Percentiles rank a stretch among this genome's conserved stretches.
These are phyloP conservation scores for Termitomyces sp. DNA, from an alignment of 1,284 basidiomycete genomes.

Conservation along the genomic window DNA sequence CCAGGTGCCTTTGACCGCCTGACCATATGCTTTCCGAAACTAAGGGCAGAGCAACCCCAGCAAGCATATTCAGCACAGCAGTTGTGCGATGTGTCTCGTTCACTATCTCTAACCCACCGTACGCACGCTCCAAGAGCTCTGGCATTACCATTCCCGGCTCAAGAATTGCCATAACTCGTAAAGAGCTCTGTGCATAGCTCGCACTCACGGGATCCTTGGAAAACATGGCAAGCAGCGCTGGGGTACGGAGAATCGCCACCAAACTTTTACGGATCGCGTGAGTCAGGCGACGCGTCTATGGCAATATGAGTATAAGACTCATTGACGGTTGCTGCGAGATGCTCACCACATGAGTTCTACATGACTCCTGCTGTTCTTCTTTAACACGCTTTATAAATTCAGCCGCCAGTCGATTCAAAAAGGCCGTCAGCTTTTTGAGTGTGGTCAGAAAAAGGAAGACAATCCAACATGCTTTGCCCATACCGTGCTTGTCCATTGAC, in stretches of 20 bases:
- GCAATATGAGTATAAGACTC: constrained; percentile 3
- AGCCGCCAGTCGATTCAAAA: constrained; percentile 72
- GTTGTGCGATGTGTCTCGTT: constrained; percentile 94
- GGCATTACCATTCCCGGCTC: constrained; percentile 91
- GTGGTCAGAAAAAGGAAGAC: neutral
- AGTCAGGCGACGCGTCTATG: constrained; percentile 72
- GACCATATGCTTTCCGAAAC: constrained; percentile 76
- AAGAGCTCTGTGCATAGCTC: constrained; percentile 63
- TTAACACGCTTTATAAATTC: constrained; percentile 83
- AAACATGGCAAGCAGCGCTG: constrained; percentile 93
- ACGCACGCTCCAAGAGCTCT: constrained; percentile 87
- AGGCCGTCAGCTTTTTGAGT: constrained; percentile 56
- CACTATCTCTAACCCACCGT: constrained; percentile 87
- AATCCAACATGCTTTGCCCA: constrained; percentile 17
- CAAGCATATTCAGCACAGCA: constrained; percentile 85
- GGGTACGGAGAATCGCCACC: constrained; percentile 79
- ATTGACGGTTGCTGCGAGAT: neutral
- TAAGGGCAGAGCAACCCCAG: constrained; percentile 75
- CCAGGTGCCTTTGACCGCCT: constrained; percentile 84
- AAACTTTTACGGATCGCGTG: constrained; percentile 80
- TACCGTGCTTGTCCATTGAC: constrained; percentile 63
- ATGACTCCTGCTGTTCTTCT: constrained; percentile 77
- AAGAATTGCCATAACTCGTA: constrained; percentile 73
- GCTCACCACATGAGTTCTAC: constrained; percentile 77
- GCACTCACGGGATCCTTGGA: constrained; percentile 77